Evolutionary conservation across 768 basidiomycete genomes (phyloP), one percentile per base, ranked within the genome.

Genomic region (Amanita muscaria): DNA sequence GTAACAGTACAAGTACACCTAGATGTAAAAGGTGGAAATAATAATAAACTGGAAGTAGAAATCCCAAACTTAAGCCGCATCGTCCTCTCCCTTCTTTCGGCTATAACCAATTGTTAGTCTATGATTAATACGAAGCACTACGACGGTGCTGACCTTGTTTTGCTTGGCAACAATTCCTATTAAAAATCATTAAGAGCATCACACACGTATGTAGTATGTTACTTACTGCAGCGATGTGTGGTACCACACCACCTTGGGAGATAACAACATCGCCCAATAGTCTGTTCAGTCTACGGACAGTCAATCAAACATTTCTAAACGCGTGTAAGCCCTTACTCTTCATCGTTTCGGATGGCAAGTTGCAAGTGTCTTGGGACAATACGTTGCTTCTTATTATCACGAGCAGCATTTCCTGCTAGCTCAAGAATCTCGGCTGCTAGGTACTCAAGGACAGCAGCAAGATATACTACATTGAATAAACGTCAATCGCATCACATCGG

Each of bases 351-450:
- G 66, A 96, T 91, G 51, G 91, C 91, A 51, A 94, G 79, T 64
- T 96, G 91, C 38, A 94, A 69, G 66, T 96, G 92, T 64, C 92
- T 84, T 36, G 91, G 92, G 21, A 93, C 88, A 58, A 94, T 93
- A 78, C 92, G 89, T 52, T 89, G 85, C 70, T 92, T 88, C 75
- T 88, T 89, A 74, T 89, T 89, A 66, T 86, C 87, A 46, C 87
- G 83, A 33, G 88, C 87, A 27, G 88, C 87, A 46, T 88, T 87
- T 29, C 91, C 91, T 49, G 91, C 90, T 34, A 94, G 71, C 68
- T 94, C 91, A 55, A 94, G 78, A 62, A 94, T 92, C 63, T 94
- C 91, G 36, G 91, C 91, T 31, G 89, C 80, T 49, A 93, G 77
- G 65, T 94, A 90, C 60, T 92, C 91, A 47, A 93, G 81, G 47